A percentile compares a stretch with the other conserved stretches of the same genome.
phyloP scores from a whole-genome alignment of 148 eudicot genomes.

The Cornus suecica region DNA sequence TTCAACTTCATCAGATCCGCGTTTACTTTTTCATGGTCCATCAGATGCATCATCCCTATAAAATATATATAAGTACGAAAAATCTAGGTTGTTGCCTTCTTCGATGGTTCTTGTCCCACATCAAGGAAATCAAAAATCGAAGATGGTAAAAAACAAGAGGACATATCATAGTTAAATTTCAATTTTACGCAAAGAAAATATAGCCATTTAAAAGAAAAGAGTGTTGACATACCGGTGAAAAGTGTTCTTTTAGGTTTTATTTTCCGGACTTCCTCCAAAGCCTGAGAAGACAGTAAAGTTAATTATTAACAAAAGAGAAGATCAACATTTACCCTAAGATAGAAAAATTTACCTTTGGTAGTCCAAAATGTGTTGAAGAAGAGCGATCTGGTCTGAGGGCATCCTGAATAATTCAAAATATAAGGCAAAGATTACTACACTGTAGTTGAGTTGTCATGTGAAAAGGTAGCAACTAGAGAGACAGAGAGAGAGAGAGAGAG shows the following conservation, averaged over 20 bases:
- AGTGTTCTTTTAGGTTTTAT: slow-evolving; percentile 87
- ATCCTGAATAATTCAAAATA: slow-evolving; percentile 48
- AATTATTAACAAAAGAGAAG: not conserved
- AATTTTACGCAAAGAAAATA: not conserved
- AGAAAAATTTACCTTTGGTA: slow-evolving; percentile 62
- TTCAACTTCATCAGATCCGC: slow-evolving; percentile 49
- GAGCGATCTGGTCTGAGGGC: slow-evolving; percentile 92
- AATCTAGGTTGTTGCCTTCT: too few species aligned
- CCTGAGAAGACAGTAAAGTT: slow-evolving; percentile 39
- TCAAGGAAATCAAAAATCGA: not conserved
- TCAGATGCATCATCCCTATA: slow-evolving; percentile 94
- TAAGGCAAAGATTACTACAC: not conserved
- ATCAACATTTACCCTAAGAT: not conserved
- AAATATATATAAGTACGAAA: not conserved
- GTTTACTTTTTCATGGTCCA: slow-evolving; percentile 87
- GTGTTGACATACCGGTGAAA: slow-evolving; percentile 73
- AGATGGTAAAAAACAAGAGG: not conserved
- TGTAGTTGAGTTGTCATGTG: not conserved
- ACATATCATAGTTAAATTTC: not conserved
- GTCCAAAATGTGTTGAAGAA: slow-evolving; percentile 98
- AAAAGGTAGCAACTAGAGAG: not conserved
- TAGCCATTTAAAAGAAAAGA: not conserved
- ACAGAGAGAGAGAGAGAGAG: slow-evolving; percentile 20
- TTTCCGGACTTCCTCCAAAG: slow-evolving; percentile 89
- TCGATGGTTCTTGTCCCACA: too few species aligned